phyloP scores from a whole-genome alignment of 805 yeast genomes.

The Lipomyces kockii region DNA sequence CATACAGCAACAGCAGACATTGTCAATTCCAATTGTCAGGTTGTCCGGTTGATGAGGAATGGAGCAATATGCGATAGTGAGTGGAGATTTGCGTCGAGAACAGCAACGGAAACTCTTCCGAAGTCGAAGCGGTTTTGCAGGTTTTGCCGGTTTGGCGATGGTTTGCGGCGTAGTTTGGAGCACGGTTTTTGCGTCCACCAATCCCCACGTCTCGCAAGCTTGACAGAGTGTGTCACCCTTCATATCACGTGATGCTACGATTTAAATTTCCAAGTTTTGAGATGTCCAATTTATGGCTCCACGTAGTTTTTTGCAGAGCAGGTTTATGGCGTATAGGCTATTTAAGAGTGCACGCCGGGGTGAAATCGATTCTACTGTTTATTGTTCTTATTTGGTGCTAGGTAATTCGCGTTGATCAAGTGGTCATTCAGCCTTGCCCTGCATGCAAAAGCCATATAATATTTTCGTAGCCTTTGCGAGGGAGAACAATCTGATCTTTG shows the following conservation, averaged over 20 bases:
- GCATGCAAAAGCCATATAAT: too few species aligned
- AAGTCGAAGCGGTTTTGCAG: background rate
- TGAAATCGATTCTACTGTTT: too few species aligned
- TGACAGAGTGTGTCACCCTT: background rate
- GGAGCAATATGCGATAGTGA: background rate
- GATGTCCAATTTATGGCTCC: too few species aligned
- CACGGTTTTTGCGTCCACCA: background rate
- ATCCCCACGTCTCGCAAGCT: background rate
- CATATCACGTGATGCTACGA: background rate
- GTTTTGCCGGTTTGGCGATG: background rate
- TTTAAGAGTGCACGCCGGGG: too few species aligned
- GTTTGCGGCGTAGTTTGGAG: background rate
- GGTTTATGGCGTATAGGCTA: too few species aligned
- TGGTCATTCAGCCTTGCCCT: too few species aligned
- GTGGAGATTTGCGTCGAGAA: background rate
- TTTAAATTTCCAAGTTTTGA: too few species aligned
- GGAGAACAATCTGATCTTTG: background rate
- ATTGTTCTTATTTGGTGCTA: too few species aligned
- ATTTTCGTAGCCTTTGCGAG: background rate
- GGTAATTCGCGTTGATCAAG: too few species aligned
- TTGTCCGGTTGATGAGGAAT: background rate
- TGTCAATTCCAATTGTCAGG: slow-evolving; percentile 2
- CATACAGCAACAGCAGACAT: slow-evolving; percentile 8
- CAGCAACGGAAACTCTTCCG: background rate
- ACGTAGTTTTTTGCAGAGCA: too few species aligned